Conservation (phyloP, 192 early-diverging fungal genomes). For the Coemansia sp. region DNA sequence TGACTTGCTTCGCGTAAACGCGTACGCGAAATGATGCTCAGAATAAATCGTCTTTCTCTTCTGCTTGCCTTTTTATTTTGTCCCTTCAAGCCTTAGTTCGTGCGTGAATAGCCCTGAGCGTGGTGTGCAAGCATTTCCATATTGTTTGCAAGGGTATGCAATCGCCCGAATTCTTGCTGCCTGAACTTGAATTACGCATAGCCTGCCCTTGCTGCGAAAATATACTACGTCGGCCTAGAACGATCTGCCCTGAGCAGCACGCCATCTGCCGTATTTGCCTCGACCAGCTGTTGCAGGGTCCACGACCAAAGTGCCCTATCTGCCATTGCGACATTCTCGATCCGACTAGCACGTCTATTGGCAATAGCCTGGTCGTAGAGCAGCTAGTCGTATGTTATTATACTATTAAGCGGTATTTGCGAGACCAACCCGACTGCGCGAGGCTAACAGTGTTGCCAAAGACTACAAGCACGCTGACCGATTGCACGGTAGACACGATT, state of each 20-base stretch:
- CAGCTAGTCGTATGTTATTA: conserved; percentile 11
- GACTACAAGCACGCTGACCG: conserved; percentile 3
- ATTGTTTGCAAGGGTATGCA: not conserved
- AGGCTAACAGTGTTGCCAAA: not conserved
- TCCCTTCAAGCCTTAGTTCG: not conserved
- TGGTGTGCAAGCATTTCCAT: no score
- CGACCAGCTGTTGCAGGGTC: conserved; percentile 4
- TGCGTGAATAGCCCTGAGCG: no score
- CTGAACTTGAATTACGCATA: conserved; percentile 6
- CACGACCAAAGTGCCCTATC: conserved; percentile 7
- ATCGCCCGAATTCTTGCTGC: not conserved
- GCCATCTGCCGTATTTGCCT: conserved; percentile 20
- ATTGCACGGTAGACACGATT: conserved; percentile 8
- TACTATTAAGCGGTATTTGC: not conserved
- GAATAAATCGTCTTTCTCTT: not conserved
- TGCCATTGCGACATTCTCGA: not conserved
- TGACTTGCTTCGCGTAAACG: conserved; percentile 1
- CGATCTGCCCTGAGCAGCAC: conserved; percentile 3
- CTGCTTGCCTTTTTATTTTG: not conserved
- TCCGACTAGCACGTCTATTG: not conserved
- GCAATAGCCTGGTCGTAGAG: not conserved
- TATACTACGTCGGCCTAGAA: conserved; percentile 2
- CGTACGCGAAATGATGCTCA: not conserved
- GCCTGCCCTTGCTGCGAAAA: conserved; percentile 7
- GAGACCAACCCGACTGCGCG: not conserved